phyloP scores from a whole-genome alignment of 2,329 filamentous ascomycete genomes.

The Penicillium capsulatum region DNA sequence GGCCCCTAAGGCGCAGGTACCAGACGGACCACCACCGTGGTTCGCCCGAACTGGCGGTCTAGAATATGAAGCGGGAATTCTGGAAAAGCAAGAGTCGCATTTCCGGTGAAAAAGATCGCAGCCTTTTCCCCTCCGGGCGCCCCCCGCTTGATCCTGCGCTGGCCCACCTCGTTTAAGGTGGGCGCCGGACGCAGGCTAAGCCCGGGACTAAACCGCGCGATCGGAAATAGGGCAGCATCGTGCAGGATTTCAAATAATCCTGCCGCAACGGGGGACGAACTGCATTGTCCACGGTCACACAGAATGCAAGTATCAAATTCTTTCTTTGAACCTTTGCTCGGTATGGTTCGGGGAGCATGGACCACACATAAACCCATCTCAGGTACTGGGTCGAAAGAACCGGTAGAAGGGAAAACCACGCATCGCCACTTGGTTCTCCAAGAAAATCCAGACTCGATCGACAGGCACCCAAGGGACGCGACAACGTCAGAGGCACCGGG shows the following conservation, averaged over 20 bases:
- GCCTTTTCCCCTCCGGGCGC: too few relatives aligned
- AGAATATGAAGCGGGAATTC: conserved; percentile 5
- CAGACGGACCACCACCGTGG: neutral
- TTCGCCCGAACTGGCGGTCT: conserved; percentile 12
- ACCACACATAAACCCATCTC: too few relatives aligned
- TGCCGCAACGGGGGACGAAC: neutral
- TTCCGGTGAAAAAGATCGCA: too few relatives aligned
- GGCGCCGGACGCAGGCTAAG: conserved; percentile 6
- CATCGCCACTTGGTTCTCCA: neutral
- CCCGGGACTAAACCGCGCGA: conserved; percentile 5
- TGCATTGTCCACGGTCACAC: conserved; percentile 10
- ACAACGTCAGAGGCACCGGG: conserved; percentile 21
- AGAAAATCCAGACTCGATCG: conserved; percentile 18
- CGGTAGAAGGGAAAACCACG: too few relatives aligned
- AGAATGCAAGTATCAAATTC: too few relatives aligned
- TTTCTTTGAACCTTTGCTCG: too few relatives aligned
- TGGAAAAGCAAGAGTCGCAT: too few relatives aligned
- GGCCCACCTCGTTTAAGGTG: conserved; percentile 11
- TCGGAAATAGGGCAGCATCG: conserved; percentile 6
- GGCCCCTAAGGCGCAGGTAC: conserved; percentile 11
- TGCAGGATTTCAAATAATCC: too few relatives aligned
- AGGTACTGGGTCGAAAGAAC: too few relatives aligned
- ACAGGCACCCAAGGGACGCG: conserved; percentile 16
- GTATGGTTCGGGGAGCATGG: too few relatives aligned
- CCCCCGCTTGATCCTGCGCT: too few relatives aligned